Evolutionary conservation across 306 rosid species (phyloP).

Genomic region (Rosa chinensis): DNA sequence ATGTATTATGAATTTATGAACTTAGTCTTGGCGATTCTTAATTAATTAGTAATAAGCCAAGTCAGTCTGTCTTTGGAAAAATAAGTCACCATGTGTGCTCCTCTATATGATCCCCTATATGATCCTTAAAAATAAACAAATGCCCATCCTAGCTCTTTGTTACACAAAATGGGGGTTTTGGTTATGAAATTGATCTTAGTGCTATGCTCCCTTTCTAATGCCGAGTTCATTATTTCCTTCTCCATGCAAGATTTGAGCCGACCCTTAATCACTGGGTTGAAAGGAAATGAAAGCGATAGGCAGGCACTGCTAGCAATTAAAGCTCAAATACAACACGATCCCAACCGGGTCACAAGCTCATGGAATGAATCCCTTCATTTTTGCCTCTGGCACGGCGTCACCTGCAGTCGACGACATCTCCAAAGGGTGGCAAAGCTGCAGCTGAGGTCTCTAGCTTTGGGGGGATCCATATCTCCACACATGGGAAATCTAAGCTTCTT

Average conservation of each 20-base stretch:
- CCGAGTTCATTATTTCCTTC: not conserved
- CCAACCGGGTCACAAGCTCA: not conserved
- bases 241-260: not conserved
- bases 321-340: not conserved
- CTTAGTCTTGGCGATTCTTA: no score
- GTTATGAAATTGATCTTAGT: not conserved
- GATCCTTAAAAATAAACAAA: not conserved
- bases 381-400: not conserved
- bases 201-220: not conserved
- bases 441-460: not conserved
- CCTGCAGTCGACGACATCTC: not conserved
- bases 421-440: not conserved
- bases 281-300: not conserved
- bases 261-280: not conserved
- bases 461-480: not conserved
- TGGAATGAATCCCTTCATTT: not conserved
- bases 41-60: no score
- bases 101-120: not conserved
- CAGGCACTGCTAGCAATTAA: not conserved
- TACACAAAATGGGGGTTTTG: not conserved
- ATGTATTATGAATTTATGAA: no score
- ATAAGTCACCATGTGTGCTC: not conserved
- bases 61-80: not conserved
- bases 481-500: constrained; percentile 48
- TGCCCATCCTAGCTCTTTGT: not conserved